phyloP scores from a whole-genome alignment of 495 filamentous ascomycete species.

The Parmelia sp. region DNA sequence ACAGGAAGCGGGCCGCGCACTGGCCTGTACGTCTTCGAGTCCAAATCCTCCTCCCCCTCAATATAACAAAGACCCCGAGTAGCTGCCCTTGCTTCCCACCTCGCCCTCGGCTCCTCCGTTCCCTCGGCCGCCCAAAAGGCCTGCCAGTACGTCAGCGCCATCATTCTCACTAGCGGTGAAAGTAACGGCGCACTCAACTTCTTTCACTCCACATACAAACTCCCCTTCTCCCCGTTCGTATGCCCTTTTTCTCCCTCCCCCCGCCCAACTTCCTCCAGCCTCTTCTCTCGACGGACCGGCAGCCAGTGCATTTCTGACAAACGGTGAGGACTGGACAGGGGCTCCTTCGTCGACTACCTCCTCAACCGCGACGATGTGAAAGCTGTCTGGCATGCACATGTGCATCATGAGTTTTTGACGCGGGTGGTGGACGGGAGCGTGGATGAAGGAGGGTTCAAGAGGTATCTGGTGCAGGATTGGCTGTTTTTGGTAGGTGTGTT shows the following conservation, averaged over 20 bases:
- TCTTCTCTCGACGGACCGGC: no score
- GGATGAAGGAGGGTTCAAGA: not conserved
- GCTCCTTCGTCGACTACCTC: slow-evolving; percentile 76
- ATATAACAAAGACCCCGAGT: not conserved
- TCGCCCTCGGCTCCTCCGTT: slow-evolving; percentile 61
- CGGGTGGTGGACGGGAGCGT: slow-evolving; percentile 37
- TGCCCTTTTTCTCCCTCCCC: not conserved
- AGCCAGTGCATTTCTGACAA: not conserved
- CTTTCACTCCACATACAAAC: slow-evolving; percentile 59
- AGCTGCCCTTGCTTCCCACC: slow-evolving; percentile 84
- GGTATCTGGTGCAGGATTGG: not conserved
- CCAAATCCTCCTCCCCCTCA: not conserved
- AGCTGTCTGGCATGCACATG: slow-evolving; percentile 62
- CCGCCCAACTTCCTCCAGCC: not conserved
- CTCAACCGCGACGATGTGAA: slow-evolving; percentile 69
- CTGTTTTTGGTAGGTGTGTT: not conserved
- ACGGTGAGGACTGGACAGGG: slow-evolving; percentile 47
- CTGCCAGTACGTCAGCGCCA: slow-evolving; percentile 75
- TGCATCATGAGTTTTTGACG: slow-evolving; percentile 72
- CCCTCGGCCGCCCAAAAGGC: slow-evolving; percentile 59
- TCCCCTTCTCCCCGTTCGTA: slow-evolving; percentile 1
- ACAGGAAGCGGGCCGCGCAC: slow-evolving; percentile 88
- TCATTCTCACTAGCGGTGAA: slow-evolving; percentile 77
- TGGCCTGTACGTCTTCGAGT: slow-evolving; percentile 59
- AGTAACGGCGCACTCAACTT: slow-evolving; percentile 89